Evolutionary conservation across 805 yeast genomes (phyloP), one percentile per base, ranked within the genome.

Genomic region (Monosporozyma servazzii): DNA sequence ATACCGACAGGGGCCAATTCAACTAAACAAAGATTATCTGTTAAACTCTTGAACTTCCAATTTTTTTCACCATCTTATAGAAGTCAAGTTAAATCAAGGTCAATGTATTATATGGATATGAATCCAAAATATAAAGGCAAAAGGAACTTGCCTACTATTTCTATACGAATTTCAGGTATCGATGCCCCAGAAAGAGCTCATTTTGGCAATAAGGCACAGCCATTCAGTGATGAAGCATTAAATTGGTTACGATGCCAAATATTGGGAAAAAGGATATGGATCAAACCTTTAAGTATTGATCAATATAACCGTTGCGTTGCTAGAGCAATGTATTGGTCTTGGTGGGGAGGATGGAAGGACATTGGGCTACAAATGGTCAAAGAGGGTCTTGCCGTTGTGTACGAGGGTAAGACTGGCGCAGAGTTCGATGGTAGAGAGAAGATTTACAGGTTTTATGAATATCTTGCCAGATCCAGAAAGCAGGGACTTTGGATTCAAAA

Each of bases 131-230:
- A 55, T 44, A 64, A 59, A 49, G 66, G 66, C 29, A 66, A 60
- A 50, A 54, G 69, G 37, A 64, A 55, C 27, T 48, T 65, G 10
- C 62, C 66, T 56, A 93, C 99, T 0, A 71, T 93, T 37, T 82
- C 84, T 66, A 79, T 93, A 4, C 74, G 99, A 47, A 70, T 93
- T 20, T 86, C 93, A 67, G 99, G 97, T 0, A 84, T 91, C 15
- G 99, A 93, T 74, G 99, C 99, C 0, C 99, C 99, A 1, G 99
- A 93, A 63, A 73, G 95, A 43, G 79, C 95, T 1, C 97, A 93
- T 71, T 93, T 88, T 67, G 99, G 99, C 0, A 85, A 86, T 54
- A 89, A 95, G 0, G 85, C 96, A 0, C 99, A 93, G 64, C 91
- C 93, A 0, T 86, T 69, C 63, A 80, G 93, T 36, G 87, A 82